Conservation (phyloP, 768 basidiomycete species). For the Tulasnella sp. region DNA sequence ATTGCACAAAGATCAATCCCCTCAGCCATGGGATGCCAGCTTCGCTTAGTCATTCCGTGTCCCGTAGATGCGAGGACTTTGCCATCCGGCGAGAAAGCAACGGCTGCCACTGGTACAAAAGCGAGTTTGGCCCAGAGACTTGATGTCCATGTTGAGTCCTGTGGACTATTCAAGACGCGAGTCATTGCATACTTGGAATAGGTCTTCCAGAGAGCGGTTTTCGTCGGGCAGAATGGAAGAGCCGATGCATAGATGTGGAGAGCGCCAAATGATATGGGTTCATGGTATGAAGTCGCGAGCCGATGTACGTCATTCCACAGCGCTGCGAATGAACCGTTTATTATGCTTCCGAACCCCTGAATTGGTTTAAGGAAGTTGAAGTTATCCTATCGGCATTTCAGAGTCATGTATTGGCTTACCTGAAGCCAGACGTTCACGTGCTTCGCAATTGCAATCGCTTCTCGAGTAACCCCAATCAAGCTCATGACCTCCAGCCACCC, state of each 20-base stretch:
- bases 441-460: neutral
- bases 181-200: neutral
- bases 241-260: neutral
- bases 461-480: neutral
- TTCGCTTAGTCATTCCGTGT: neutral
- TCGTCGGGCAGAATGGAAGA: neutral
- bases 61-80: neutral
- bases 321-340: neutral
- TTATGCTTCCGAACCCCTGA: neutral
- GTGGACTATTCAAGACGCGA: neutral
- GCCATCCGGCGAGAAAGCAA: neutral
- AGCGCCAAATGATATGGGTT: neutral
- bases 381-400: neutral
- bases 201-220: neutral
- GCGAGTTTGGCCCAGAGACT: neutral
- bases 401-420: neutral
- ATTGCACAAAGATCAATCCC: conserved; percentile 41
- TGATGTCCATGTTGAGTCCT: neutral
- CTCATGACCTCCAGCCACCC: neutral
- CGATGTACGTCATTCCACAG: neutral
- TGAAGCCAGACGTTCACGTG: neutral
- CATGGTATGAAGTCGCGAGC: neutral
- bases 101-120: neutral
- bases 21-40: neutral
- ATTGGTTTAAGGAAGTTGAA: neutral